Evolutionary conservation across 768 basidiomycete species (phyloP).

Genomic region (Lactarius trivialis): DNA sequence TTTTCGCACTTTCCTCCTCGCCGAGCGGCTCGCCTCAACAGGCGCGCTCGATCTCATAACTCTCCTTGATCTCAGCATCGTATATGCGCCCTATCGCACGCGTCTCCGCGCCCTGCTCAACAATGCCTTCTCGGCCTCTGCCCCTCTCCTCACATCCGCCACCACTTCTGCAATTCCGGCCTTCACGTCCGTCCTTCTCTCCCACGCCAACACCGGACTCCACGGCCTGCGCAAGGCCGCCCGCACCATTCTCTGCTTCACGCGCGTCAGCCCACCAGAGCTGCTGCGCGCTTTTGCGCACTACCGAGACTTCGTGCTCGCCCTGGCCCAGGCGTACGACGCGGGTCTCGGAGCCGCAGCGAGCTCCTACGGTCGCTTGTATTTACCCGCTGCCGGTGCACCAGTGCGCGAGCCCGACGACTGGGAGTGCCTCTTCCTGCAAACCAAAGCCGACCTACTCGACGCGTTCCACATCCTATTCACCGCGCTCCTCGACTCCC

Average conservation of each 20-base stretch:
- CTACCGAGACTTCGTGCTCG: constrained; percentile 45
- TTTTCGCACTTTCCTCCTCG: constrained; percentile 45
- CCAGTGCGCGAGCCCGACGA: constrained; percentile 37
- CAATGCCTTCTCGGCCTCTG: constrained; percentile 32
- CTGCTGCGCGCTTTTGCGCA: constrained; percentile 48
- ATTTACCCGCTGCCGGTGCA: constrained; percentile 28
- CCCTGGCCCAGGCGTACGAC: constrained; percentile 56
- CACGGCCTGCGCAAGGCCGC: constrained; percentile 60
- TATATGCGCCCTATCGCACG: constrained; percentile 42
- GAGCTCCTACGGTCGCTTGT: constrained; percentile 53
- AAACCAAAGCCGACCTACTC: constrained; percentile 65
- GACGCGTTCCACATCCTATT: constrained; percentile 63
- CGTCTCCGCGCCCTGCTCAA: constrained; percentile 42
- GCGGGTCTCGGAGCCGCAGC: constrained; percentile 49
- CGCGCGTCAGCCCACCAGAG: constrained; percentile 44
- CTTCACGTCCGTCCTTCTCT: constrained; percentile 40
- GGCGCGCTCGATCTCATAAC: constrained; percentile 44
- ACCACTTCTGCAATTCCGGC: constrained; percentile 42
- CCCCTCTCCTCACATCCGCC: constrained; percentile 32
- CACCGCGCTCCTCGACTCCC: constrained; percentile 41
- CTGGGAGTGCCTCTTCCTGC: constrained; percentile 67
- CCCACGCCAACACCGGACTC: constrained; percentile 41
- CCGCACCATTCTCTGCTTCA: constrained; percentile 48
- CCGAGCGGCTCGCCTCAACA: constrained; percentile 44
- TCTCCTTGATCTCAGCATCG: constrained; percentile 57